phyloP scores from a whole-genome alignment of 2,329 filamentous ascomycete genomes.

The Ascocoryne sarcoides region DNA sequence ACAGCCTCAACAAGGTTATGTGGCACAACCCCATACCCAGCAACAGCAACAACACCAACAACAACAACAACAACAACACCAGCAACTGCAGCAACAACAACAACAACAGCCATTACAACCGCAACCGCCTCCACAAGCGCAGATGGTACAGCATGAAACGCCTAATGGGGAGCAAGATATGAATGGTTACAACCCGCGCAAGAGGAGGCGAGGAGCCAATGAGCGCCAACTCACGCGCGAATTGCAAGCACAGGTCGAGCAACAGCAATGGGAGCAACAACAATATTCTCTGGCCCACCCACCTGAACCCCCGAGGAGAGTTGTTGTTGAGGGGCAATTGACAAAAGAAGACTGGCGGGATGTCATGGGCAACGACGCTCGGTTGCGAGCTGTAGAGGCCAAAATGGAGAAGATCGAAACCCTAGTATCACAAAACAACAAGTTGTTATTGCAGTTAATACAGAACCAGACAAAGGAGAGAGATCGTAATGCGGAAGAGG shows the following conservation, averaged over 20 bases:
- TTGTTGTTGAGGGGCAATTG: constrained; percentile 25
- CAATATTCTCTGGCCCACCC: constrained; percentile 15
- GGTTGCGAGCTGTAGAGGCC: constrained; percentile 23
- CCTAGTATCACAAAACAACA: constrained; percentile 27
- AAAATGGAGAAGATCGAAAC: constrained; percentile 28
- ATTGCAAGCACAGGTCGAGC: constrained; percentile 20
- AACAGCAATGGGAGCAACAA: constrained; percentile 9
- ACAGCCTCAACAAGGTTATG: too few relatives aligned
- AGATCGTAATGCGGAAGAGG: constrained; percentile 22
- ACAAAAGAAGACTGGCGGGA: constrained; percentile 29
- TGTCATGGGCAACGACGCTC: constrained; percentile 28
- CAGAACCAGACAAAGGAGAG: constrained; percentile 22
- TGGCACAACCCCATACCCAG: constrained; percentile 3
- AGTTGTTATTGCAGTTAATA: constrained; percentile 25
- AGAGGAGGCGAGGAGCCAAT: constrained; percentile 19
- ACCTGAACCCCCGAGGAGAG: constrained; percentile 22
- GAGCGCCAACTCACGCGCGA: constrained; percentile 20
- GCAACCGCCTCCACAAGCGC: constrained; percentile 4
- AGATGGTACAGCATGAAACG: too few relatives aligned
- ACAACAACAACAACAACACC: too few relatives aligned
- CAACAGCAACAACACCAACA: too few relatives aligned
- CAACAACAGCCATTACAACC: constrained; percentile 7
- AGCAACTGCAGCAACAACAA: constrained; percentile 8
- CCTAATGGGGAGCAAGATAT: constrained; percentile 12
- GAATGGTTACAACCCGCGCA: constrained; percentile 23